A percentile compares a stretch with the other conserved stretches of the same genome.
These are phyloP conservation scores for Erodium moschatum DNA, from an alignment of 441 rosid species.

Conservation along the genomic window DNA sequence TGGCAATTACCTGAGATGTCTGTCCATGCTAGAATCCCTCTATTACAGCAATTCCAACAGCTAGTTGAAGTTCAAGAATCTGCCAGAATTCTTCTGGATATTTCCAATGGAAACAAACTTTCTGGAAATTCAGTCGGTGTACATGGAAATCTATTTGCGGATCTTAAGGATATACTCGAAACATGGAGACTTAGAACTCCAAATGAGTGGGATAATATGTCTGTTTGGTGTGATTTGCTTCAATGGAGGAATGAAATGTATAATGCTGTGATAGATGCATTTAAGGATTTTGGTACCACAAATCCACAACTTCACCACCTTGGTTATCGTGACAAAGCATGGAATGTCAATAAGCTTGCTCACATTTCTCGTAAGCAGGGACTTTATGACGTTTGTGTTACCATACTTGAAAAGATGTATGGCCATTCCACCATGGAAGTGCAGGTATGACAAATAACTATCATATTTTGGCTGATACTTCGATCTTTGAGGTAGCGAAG, in stretches of 20 bases:
- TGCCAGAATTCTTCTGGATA: slow-evolving; percentile 69
- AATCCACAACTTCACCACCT: slow-evolving; percentile 92
- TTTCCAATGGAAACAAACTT: slow-evolving; percentile 73
- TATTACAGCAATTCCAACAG: slow-evolving; percentile 95
- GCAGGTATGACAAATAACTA: slow-evolving; percentile 50
- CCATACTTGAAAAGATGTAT: slow-evolving; percentile 91
- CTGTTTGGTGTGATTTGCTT: slow-evolving; percentile 91
- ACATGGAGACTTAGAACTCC: slow-evolving; percentile 97
- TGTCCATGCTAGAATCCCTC: slow-evolving; percentile 84
- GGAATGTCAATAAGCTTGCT: slow-evolving; percentile 98
- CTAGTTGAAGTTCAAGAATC: slow-evolving; percentile 98
- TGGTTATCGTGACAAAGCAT: slow-evolving; percentile 95
- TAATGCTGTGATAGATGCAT: slow-evolving; percentile 82
- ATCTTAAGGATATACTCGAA: slow-evolving; percentile 94
- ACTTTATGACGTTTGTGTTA: slow-evolving; percentile 83
- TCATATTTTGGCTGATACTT: background rate
- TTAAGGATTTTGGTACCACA: slow-evolving; percentile 62
- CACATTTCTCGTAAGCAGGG: slow-evolving; percentile 95
- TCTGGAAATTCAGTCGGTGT: slow-evolving; percentile 52
- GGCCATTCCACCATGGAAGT: slow-evolving; percentile 98
- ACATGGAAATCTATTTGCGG: slow-evolving; percentile 75
- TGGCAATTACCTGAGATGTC: slow-evolving; percentile 99
- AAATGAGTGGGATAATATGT: slow-evolving; percentile 96
- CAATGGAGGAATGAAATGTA: slow-evolving; percentile 99
- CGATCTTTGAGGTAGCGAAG: background rate